Base-by-base conservation (phyloP, 2,329 filamentous ascomycete species). In the Didymellaceae sp. region DNA sequence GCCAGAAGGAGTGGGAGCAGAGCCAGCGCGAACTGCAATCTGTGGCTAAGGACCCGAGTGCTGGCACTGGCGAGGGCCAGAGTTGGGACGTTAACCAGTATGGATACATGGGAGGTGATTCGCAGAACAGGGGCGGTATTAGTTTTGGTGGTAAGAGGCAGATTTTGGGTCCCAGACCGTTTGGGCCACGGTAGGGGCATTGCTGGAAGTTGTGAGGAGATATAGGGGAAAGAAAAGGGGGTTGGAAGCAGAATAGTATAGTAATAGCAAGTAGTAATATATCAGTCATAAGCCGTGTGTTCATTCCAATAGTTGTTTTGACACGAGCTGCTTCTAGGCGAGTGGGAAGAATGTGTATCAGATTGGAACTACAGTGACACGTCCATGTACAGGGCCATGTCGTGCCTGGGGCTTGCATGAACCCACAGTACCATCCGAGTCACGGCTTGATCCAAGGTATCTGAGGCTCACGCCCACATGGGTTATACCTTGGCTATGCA, bases 1-100 rank as follows among this genome's bases (percentile, higher is more conserved):
- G 88, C 11, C 89, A 92, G 74, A 81, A 80, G 47, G 89, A 92
- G 69, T 92, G 90, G 90, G 89, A 94, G 70, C 84, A 89, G 55
- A 78, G 84, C 1, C 90, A 93, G 72, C 79, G 84, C 64, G 84
- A 83, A 58, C 82, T 84, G 14, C 82, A 83, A 17, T 80, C 80
- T 46, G 80, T 82, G 0, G 77, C 78, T 5, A 78, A 77, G 25
- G 77, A 81, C 14, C 73, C 74, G 1, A 80, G 82, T 11, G 85
- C 87, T 18, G 87, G 86, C 0, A 82, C 84, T 32, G 85, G 85
- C 0, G 84, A 83, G n/a, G 88, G 88, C 0, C 77, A 89, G 9
- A 80, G 82, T 13, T 92, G 88, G 88, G 88, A 92, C 60, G 86
- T 90, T 9, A 83, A 86, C 47, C 88, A 91, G 74, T 90, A 89